Base-by-base conservation (phyloP, 2,329 filamentous ascomycete genomes). In the Aspergillus terreus region DNA sequence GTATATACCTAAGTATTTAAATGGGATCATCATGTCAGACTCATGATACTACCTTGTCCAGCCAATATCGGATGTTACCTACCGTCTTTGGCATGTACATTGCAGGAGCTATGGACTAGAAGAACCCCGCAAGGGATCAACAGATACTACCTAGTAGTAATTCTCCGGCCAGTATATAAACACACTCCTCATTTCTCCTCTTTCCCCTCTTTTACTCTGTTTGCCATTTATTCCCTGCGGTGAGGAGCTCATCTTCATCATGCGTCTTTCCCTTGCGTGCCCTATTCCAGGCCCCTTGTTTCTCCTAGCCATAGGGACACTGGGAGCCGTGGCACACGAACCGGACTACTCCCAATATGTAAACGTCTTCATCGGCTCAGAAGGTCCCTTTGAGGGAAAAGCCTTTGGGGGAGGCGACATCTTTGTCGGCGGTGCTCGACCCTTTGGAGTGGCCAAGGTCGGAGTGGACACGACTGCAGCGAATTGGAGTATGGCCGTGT, bases 281-380 rank as follows among this genome's bases (percentile, higher is more conserved):
- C 19, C 40, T 38, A n/a, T 23, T 9, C 15, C 19, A 5, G 7
- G 40, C 40, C 40, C 40, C 40, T 42, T 19, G 19, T 9, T 42
- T 12, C 40, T 42, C 15, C 11, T 42, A 23, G 19, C 40, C 17
- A 10, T 17, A 11, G 40, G 15, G 12, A 11, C 19, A 19, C 11
- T 17, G 15, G 35, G 40, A 7, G 19, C 19, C 9, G 11, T 21
- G 40, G 40, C 40, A 23, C 11, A 12, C 9, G 2, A 42, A 17
- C 40, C 15, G 23, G 65, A 69, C 47, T 61, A 63, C 43, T 66
- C 67, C 12, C 64, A 68, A 52, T 71, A 70, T 63, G 76, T 78
- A 7, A 76, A 78, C 51, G 67, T 72, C 1, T 71, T 78, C 42
- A 77, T 78, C 17, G 76, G 76, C 6, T 74, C 74, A 1, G 75